Evolutionary conservation across 2,329 filamentous ascomycete species (phyloP).

Genomic region (Sclerotinia trifoliorum): DNA sequence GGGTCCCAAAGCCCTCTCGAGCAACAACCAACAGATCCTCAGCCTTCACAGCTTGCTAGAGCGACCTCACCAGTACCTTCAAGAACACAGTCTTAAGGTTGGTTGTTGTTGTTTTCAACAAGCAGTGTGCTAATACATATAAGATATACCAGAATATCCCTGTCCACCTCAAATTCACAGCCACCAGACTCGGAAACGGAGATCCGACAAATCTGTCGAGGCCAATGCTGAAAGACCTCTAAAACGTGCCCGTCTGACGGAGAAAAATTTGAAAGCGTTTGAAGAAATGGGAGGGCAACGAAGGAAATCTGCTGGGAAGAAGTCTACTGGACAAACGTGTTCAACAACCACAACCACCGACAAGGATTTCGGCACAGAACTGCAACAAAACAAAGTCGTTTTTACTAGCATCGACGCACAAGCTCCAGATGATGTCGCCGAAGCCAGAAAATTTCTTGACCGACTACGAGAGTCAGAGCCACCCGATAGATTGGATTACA

Average conservation of each 20-base stretch:
- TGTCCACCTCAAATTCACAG: constrained; percentile 42
- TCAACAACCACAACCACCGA: too few relatives aligned
- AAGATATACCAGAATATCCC: constrained; percentile 25
- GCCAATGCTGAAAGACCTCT: neutral
- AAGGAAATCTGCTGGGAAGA: constrained; percentile 9
- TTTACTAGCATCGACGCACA: too few relatives aligned
- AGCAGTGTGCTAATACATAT: constrained; percentile 28
- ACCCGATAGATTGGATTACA: too few relatives aligned
- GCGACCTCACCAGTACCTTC: constrained; percentile 26
- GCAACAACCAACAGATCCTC: constrained; percentile 26
- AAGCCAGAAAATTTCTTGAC: too few relatives aligned
- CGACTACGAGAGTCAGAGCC: too few relatives aligned
- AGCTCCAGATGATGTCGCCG: too few relatives aligned
- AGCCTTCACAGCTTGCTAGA: constrained; percentile 25
- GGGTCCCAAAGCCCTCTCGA: constrained; percentile 26
- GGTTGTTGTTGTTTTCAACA: constrained; percentile 27
- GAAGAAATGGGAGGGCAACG: neutral
- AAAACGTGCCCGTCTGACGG: neutral
- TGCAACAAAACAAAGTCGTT: too few relatives aligned
- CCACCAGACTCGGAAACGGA: constrained; percentile 74
- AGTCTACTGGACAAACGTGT: neutral
- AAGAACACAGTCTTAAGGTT: constrained; percentile 29
- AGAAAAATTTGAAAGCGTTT: neutral
- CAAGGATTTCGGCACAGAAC: too few relatives aligned
- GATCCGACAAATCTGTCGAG: constrained; percentile 52